These are phyloP conservation scores for Dentipellis fragilis DNA, from an alignment of 768 basidiomycete species.

Conservation along the genomic window DNA sequence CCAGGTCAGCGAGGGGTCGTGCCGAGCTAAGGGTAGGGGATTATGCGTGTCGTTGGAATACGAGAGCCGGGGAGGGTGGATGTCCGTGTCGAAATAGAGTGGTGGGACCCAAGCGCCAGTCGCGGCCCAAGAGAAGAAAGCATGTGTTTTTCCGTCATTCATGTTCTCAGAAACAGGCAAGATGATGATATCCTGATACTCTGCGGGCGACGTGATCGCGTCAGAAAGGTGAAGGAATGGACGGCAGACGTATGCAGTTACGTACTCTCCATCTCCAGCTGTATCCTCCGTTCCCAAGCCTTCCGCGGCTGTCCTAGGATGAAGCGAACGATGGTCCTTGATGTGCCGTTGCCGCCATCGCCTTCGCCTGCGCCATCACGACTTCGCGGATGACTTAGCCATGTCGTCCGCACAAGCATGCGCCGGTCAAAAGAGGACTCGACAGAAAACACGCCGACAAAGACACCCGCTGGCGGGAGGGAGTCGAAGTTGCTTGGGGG, in stretches of 20 bases:
- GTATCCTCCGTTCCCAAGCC: slow-evolving; percentile 69
- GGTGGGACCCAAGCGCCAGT: slow-evolving; percentile 87
- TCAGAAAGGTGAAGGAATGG: neutral
- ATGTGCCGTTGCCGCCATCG: slow-evolving; percentile 66
- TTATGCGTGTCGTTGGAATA: slow-evolving; percentile 51
- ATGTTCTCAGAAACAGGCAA: slow-evolving; percentile 87
- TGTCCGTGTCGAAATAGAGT: slow-evolving; percentile 40
- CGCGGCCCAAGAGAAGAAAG: slow-evolving; percentile 90
- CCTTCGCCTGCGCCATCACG: slow-evolving; percentile 61
- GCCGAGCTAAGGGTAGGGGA: slow-evolving; percentile 55
- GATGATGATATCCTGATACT: slow-evolving; percentile 78
- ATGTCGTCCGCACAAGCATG: slow-evolving; percentile 80
- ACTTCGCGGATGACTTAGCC: slow-evolving; percentile 77
- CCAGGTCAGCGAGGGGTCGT: slow-evolving; percentile 58
- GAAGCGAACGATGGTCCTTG: slow-evolving; percentile 80
- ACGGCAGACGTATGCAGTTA: slow-evolving; percentile 9
- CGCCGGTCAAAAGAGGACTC: slow-evolving; percentile 80
- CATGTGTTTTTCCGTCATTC: slow-evolving; percentile 89
- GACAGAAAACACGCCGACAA: slow-evolving; percentile 85
- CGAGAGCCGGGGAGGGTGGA: slow-evolving; percentile 42
- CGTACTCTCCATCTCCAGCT: slow-evolving; percentile 87
- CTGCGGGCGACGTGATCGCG: slow-evolving; percentile 26
- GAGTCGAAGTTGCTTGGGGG: slow-evolving; percentile 65
- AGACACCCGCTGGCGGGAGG: slow-evolving; percentile 75
- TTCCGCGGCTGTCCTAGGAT: slow-evolving; percentile 77